These are phyloP conservation scores for Chlorella ohadii DNA, from an alignment of 139 green algal species.

Conservation along the genomic window DNA sequence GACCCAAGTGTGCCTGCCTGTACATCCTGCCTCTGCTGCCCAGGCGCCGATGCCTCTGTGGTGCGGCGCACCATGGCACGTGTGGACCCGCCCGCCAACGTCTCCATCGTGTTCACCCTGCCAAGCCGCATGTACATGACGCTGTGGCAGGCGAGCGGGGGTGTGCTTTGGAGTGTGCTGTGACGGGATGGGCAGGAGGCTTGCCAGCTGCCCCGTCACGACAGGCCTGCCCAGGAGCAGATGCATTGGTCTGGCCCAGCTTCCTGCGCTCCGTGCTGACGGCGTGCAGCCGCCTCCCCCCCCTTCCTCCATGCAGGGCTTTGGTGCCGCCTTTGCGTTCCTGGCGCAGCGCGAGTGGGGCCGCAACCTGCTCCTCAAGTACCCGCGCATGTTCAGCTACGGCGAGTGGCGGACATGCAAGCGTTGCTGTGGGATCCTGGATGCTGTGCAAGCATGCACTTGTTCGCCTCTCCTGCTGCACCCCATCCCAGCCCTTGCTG, in stretches of 20 bases:
- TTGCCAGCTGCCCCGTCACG: too few relatives aligned
- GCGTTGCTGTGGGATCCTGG: neutral
- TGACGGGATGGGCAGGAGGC: too few relatives aligned
- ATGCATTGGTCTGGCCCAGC: neutral
- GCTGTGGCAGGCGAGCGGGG: constrained; percentile 33
- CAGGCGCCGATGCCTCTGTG: constrained; percentile 70
- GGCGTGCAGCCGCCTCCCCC: neutral
- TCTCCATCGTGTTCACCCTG: constrained; percentile 57
- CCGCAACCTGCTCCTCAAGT: constrained; percentile 55
- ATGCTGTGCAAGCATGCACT: constrained; percentile 11
- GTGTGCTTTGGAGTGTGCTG: neutral
- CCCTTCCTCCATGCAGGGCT: constrained; percentile 25
- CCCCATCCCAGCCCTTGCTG: neutral
- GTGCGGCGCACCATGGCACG: constrained; percentile 61
- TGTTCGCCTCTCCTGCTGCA: too few relatives aligned
- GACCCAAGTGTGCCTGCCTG: too few relatives aligned
- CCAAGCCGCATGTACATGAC: constrained; percentile 32
- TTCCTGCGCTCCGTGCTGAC: neutral
- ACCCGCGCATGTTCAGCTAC: constrained; percentile 42
- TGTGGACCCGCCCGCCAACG: constrained; percentile 53
- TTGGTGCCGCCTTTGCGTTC: constrained; percentile 54
- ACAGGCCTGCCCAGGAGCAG: too few relatives aligned
- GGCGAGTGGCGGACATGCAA: neutral
- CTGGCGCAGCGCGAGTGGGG: constrained; percentile 58
- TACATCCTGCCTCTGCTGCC: too few relatives aligned